These are phyloP conservation scores for Penicillium sp. DNA, from an alignment of 2,329 filamentous ascomycete species.

Conservation along the genomic window DNA sequence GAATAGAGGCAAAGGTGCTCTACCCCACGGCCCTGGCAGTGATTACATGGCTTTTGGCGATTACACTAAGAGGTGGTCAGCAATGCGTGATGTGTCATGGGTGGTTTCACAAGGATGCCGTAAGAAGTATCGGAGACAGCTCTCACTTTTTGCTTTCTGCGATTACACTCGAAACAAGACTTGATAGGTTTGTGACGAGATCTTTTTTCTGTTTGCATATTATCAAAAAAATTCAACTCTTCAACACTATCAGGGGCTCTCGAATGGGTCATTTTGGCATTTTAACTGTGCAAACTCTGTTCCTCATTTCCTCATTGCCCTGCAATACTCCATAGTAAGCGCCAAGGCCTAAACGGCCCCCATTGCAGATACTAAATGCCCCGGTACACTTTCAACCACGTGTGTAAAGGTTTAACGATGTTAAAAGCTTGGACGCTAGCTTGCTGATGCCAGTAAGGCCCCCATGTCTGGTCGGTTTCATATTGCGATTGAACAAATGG, in stretches of 20 bases:
- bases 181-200: conserved; percentile 23
- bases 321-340: conserved; percentile 5
- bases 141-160: conserved; percentile 18
- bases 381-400: conserved; percentile 11
- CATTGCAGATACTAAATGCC: conserved; percentile 9
- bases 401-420: conserved; percentile 8
- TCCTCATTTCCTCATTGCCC: background rate
- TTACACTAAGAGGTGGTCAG: conserved; percentile 15
- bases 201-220: conserved; percentile 19
- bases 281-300: background rate
- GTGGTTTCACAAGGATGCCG: background rate
- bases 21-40: conserved; percentile 19
- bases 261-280: background rate
- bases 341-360: conserved; percentile 17
- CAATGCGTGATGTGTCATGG: conserved; percentile 4
- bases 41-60: conserved; percentile 22
- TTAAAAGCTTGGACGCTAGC: conserved; percentile 4
- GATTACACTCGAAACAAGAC: conserved; percentile 23
- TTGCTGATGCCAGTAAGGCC: background rate
- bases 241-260: background rate
- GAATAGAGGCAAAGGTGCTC: conserved; percentile 22
- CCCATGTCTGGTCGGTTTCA: background rate
- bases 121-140: background rate
- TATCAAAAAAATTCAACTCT: background rate
- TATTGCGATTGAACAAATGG: background rate